Base-by-base conservation (phyloP, 495 filamentous ascomycete species). In the Lasiosphaeris hirsuta region DNA sequence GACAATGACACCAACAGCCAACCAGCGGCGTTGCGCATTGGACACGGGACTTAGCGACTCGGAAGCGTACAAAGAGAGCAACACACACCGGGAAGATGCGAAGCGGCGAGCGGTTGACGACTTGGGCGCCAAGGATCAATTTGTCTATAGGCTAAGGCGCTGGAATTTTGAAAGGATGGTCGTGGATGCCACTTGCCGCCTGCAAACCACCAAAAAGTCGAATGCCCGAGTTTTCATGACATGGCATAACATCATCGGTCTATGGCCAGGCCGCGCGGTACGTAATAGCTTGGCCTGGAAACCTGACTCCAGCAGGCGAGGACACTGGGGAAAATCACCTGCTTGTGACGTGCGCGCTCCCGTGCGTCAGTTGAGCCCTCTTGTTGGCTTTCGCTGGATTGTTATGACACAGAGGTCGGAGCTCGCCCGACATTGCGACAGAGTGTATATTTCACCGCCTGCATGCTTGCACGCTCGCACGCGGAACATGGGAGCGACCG, bases 181-280 rank as follows among this genome's bases (percentile, higher is more conserved):
- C 39, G 54, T 49, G 57, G 49, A 51, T 51, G 49, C 18, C 49
- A 51, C 33, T 51, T 51, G 57, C 54, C 43, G 57, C 44, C 53
- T 35, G 33, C 19, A 61, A 30, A 30, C 23, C 23, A 30, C 23
- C 23, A 30, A 55, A 34, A 23, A 30, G 17, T 38, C 44, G 19
- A 51, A 59, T 60, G 49, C 45, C 60, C 68, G 65, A 70, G 49
- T 69, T 72, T 68, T 54, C 60, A 68, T 72, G 67, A 70, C 69
- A 72, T 53, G 52, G 47, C 62, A 63, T 66, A 68, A 72, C 65
- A 67, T 64, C 63, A 62, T 63, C 61, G 57, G 52, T 56, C 30
- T 49, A 38, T 52, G 45, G 47, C 37, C 46, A 58, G 57, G 38
- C 55, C 36, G 48, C 23, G n/a, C 19, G 39, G 44, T 69, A 71